These are phyloP conservation scores for Helichrysum umbraculigerum DNA, from an alignment of 129 eudicot species.

Conservation along the genomic window DNA sequence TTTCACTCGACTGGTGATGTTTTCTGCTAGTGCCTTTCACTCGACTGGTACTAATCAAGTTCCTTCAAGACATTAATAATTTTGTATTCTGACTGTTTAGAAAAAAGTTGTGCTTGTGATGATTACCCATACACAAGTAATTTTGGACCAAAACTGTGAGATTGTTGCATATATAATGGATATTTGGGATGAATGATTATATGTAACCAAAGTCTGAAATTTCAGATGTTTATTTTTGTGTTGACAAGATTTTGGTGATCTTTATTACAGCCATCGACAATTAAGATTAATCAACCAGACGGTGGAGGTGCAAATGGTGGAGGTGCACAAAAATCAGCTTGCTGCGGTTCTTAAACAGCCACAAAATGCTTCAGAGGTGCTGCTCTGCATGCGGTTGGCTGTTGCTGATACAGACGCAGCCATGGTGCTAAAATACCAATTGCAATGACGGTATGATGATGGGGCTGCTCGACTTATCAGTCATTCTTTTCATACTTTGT, in stretches of 20 bases:
- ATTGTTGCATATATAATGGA: not conserved
- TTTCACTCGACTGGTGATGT: not conserved
- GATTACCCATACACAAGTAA: not conserved
- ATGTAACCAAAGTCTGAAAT: not conserved
- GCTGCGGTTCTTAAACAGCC: constrained; percentile 50
- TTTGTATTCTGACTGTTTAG: not conserved
- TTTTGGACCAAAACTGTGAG: not conserved
- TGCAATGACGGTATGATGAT: constrained; percentile 23
- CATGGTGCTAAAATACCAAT: not conserved
- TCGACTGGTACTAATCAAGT: not conserved
- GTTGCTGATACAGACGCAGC: not conserved
- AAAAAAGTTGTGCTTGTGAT: no score
- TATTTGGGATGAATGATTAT: not conserved
- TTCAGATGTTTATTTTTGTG: constrained; percentile 10
- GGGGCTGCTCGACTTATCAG: constrained; percentile 14
- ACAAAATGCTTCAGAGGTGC: constrained; percentile 4
- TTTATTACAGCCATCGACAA: constrained; percentile 48
- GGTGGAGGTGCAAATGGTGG: constrained; percentile 42
- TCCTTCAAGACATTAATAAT: not conserved
- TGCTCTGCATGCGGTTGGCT: constrained; percentile 18
- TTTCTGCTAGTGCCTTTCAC: not conserved
- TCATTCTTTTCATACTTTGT: constrained; percentile 36
- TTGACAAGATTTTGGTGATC: not conserved
- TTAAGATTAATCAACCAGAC: constrained; percentile 61
- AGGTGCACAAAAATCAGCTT: constrained; percentile 60